Percentiles rank a stretch among this genome's conserved stretches.
phyloP scores from a whole-genome alignment of 495 filamentous ascomycete genomes.

The Acidiella bohemica region DNA sequence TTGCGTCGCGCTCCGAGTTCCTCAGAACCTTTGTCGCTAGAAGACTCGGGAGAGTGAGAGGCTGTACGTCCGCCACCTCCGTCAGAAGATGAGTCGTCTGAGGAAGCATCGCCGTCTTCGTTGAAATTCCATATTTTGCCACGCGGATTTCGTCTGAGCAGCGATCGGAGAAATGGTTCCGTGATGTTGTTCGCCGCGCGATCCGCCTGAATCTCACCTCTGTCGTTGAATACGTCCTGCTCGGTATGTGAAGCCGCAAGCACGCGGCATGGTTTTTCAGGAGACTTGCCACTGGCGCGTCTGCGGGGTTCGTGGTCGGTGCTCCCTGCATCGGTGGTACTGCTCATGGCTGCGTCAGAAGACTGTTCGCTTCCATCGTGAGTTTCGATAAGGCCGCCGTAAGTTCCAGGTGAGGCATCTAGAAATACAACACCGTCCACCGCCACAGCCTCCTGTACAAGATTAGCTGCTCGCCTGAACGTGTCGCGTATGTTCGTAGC shows the following conservation, averaged over 20 bases:
- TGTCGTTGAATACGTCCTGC: conserved; percentile 1
- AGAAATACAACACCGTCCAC: conserved; percentile 13
- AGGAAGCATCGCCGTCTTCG: conserved; percentile 11
- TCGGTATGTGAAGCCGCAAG: conserved; percentile 5
- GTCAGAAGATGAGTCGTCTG: conserved; percentile 4
- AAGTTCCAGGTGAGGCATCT: conserved; percentile 4
- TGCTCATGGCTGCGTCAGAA: background rate
- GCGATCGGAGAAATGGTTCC: conserved; percentile 8
- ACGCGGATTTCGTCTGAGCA: conserved; percentile 5
- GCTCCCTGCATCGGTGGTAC: background rate
- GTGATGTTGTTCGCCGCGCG: background rate
- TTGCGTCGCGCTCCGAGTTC: background rate
- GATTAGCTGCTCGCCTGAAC: conserved; percentile 10
- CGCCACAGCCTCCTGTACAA: conserved; percentile 4
- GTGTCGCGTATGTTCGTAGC: background rate
- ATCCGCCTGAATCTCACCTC: background rate
- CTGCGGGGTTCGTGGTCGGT: conserved; percentile 3
- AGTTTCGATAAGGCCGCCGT: conserved; percentile 5
- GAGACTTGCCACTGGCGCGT: background rate
- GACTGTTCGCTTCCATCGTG: conserved; percentile 1
- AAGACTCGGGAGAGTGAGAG: background rate
- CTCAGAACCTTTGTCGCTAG: background rate
- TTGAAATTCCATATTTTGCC: conserved; percentile 15
- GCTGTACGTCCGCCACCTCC: background rate
- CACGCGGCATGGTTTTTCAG: conserved; percentile 6